Evolutionary conservation across 2,329 filamentous ascomycete species (phyloP).

Genomic region (Thermothelomyces thermophilus): DNA sequence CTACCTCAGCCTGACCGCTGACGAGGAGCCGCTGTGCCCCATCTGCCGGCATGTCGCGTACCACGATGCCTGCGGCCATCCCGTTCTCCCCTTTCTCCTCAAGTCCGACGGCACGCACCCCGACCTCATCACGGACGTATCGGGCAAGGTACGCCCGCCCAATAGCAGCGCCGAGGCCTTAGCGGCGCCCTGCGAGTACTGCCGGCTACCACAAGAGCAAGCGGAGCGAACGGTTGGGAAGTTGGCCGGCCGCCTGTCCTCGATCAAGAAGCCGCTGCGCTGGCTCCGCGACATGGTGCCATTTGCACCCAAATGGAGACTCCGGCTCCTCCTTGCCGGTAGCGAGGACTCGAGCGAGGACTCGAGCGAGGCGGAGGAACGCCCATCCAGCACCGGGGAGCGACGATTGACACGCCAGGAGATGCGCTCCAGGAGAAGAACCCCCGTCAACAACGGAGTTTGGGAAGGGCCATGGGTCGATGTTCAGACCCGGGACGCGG

Average conservation of each 20-base stretch:
- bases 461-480: constrained; percentile 21
- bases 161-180: neutral
- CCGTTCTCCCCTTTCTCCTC: constrained; percentile 27
- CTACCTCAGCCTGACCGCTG: constrained; percentile 35
- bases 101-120: constrained; percentile 2
- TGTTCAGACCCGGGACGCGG: constrained; percentile 16
- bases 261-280: constrained; percentile 6
- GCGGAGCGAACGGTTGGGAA: neutral
- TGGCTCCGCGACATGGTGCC: constrained; percentile 6
- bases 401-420: neutral
- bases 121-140: neutral
- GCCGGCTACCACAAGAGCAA: neutral
- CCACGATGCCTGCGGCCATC: constrained; percentile 31
- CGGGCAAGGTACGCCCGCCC: neutral
- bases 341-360: neutral
- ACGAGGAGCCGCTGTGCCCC: constrained; percentile 34
- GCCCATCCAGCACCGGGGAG: neutral
- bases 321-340: neutral
- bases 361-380: neutral
- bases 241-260: neutral
- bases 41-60: constrained; percentile 33
- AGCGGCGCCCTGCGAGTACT: neutral
- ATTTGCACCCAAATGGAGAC: neutral
- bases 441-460: neutral
- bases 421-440: neutral